These are phyloP conservation scores for Penicillium mononematosum DNA, from an alignment of 495 filamentous ascomycete species.

Conservation along the genomic window DNA sequence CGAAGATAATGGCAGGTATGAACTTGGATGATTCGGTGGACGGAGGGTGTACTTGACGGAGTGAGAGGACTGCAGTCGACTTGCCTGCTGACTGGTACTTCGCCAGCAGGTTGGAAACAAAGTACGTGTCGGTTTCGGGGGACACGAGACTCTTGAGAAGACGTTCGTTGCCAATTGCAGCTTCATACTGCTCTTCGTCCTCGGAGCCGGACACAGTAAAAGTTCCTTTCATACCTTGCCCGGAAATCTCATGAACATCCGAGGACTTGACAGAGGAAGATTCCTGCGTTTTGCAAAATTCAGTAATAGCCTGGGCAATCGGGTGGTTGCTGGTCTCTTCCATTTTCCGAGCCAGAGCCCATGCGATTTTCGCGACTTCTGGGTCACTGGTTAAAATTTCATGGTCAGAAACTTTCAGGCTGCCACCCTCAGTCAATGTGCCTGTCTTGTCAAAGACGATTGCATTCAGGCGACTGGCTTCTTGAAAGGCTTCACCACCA, in stretches of 20 bases:
- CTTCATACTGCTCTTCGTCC: slow-evolving; percentile 47
- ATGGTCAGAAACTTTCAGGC: slow-evolving; percentile 74
- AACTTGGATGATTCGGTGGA: slow-evolving; percentile 30
- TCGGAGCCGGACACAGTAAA: slow-evolving; percentile 46
- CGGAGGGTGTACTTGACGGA: slow-evolving; percentile 32
- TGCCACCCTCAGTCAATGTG: slow-evolving; percentile 82
- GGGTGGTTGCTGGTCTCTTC: slow-evolving; percentile 88
- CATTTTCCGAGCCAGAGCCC: slow-evolving; percentile 59
- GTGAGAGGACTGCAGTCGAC: slow-evolving; percentile 68
- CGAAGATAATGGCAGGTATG: slow-evolving; percentile 67
- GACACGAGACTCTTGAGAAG: slow-evolving; percentile 52
- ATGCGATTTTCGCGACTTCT: slow-evolving; percentile 38
- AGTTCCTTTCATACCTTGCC: slow-evolving; percentile 74
- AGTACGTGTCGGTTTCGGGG: slow-evolving; percentile 31
- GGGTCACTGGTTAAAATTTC: slow-evolving; percentile 50
- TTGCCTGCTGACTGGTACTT: slow-evolving; percentile 70
- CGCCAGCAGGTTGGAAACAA: slow-evolving; percentile 50
- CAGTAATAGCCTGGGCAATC: slow-evolving; percentile 76
- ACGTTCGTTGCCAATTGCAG: slow-evolving; percentile 81
- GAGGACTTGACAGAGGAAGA: slow-evolving; percentile 35
- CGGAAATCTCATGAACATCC: slow-evolving; percentile 71
- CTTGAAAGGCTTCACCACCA: slow-evolving; percentile 95
- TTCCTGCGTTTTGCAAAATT: slow-evolving; percentile 56
- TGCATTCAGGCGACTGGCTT: slow-evolving; percentile 79
- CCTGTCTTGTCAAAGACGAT: slow-evolving; percentile 98